Conservation (phyloP, 768 basidiomycete genomes). For the Serendipita vermifera region DNA sequence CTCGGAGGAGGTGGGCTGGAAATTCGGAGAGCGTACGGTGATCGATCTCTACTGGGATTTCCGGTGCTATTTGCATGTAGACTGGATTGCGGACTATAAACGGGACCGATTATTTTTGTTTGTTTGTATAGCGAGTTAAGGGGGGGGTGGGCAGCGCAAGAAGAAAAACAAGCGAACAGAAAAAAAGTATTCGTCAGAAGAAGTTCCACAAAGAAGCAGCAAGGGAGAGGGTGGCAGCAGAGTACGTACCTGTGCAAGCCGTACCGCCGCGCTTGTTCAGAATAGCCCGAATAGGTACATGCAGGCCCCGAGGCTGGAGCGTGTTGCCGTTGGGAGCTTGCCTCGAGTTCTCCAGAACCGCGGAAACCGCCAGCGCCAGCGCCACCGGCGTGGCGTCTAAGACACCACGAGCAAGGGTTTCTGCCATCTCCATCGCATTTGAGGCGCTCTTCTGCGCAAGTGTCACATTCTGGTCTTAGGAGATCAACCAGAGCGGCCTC, state of each 20-base stretch:
- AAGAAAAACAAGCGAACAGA: neutral
- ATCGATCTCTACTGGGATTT: neutral
- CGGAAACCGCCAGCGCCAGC: neutral
- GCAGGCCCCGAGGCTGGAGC: neutral
- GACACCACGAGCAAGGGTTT: conserved; percentile 1
- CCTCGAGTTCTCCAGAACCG: neutral
- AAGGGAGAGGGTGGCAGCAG: neutral
- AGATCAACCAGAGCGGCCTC: conserved; percentile 1
- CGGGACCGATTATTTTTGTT: too few species aligned
- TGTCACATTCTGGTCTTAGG: neutral
- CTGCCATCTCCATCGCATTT: conserved; percentile 9
- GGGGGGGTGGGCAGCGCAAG: too few species aligned
- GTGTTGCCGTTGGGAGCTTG: neutral
- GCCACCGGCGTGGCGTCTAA: neutral
- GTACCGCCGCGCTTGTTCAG: neutral
- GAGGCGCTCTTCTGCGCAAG: neutral
- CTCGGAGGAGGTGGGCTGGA: conserved; percentile 3
- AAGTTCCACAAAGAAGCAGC: neutral
- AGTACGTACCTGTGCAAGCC: conserved; percentile 5
- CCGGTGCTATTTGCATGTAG: neutral
- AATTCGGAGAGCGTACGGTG: neutral
- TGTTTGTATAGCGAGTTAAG: too few species aligned
- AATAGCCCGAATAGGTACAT: neutral
- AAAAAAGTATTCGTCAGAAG: neutral
- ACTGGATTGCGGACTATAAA: conserved; percentile 1